phyloP scores from a whole-genome alignment of 345 rosid species.

The Eucalyptus microcorys region DNA sequence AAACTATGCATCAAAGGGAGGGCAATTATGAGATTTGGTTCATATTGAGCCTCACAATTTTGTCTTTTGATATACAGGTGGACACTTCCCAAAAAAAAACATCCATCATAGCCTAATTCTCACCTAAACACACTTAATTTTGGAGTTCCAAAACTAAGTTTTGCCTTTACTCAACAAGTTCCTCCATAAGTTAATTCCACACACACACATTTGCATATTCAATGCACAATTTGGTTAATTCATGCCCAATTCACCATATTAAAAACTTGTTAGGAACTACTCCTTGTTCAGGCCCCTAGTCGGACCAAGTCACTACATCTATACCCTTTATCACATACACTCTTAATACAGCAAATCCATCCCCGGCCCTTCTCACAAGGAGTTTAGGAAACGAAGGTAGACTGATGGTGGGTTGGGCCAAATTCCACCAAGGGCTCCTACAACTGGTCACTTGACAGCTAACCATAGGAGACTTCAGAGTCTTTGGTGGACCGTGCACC shows the following conservation, averaged over 20 bases:
- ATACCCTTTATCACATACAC: background rate
- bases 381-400: background rate
- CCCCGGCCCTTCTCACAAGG: background rate
- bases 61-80: background rate
- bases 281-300: background rate
- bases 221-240: background rate
- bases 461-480: background rate
- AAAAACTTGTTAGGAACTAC: background rate
- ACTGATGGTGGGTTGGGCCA: background rate
- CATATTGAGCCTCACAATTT: background rate
- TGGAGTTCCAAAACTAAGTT: too few relatives aligned
- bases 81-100: accelerated
- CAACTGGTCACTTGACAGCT: background rate
- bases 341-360: background rate
- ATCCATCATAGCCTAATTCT: background rate
- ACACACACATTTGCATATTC: too few relatives aligned
- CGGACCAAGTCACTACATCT: background rate
- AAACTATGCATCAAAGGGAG: background rate
- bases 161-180: too few relatives aligned
- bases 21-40: background rate
- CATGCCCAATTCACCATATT: background rate
- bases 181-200: background rate
- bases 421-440: background rate
- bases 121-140: accelerated
- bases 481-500: background rate